Conservation (phyloP, 169 alveolate species). For the Hepatocystis sp. region DNA sequence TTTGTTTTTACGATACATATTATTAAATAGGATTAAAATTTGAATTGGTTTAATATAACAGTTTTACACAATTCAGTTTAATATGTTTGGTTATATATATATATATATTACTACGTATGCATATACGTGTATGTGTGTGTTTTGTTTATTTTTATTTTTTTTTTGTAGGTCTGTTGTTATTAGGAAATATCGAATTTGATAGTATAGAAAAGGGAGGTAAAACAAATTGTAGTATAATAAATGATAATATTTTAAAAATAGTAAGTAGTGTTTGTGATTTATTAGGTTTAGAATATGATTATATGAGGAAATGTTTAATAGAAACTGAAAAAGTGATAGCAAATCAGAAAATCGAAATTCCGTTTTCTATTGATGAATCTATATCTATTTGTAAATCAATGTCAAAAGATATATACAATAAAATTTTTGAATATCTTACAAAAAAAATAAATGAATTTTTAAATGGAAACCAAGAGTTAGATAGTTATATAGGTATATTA, state of each 20-base stretch:
- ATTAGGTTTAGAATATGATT: constrained; percentile 77
- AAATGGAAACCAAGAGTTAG: constrained; percentile 79
- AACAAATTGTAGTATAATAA: constrained; percentile 76
- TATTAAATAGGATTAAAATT: too few species aligned
- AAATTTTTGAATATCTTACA: constrained; percentile 84
- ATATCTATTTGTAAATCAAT: constrained; percentile 82
- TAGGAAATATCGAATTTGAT: constrained; percentile 84
- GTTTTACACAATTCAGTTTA: background rate
- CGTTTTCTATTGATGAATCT: constrained; percentile 80
- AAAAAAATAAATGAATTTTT: constrained; percentile 84
- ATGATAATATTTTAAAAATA: constrained; percentile 64
- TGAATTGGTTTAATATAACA: background rate
- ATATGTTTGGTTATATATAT: background rate
- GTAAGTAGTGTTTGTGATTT: constrained; percentile 70
- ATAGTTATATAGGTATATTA: constrained; percentile 94
- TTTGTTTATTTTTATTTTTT: background rate
- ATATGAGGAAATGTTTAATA: constrained; percentile 70
- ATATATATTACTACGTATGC: background rate
- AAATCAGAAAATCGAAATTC: constrained; percentile 82
- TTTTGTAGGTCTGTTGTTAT: constrained; percentile 82
- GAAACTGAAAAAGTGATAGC: constrained; percentile 80
- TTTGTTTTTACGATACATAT: background rate
- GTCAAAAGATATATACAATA: constrained; percentile 87
- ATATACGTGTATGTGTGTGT: background rate
- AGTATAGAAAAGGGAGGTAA: constrained; percentile 80